Base-by-base conservation (phyloP, 2,329 filamentous ascomycete genomes). In the Cercospora beticola region DNA sequence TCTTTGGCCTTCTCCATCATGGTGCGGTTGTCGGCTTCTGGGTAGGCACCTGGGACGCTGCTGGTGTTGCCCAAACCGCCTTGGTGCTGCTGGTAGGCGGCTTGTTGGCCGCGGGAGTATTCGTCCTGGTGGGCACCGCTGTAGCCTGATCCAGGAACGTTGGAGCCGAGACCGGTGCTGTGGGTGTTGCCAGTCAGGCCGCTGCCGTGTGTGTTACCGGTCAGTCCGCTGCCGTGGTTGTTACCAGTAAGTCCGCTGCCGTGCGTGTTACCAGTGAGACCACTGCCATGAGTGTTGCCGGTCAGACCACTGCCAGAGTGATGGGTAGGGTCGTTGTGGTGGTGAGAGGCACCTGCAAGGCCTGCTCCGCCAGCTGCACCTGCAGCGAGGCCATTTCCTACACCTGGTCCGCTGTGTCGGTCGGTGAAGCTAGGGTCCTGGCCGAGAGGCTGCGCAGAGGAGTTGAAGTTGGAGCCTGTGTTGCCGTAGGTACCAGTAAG, bases 1-100 rank as follows among this genome's bases (percentile, higher is more conserved):
- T 70, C 69, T 61, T 70, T 70, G 18, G 62, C 57, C 56, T 70
- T 68, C n/a, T 70, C 69, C 66, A 68, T 65, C 30, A 59, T 46
- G 10, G 59, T 57, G 59, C 66, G 64, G 64, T 71, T 67, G 64
- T 69, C 69, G 28, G 61, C 46, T 52, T 49, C 62, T 4, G 62
- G 46, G 62, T 62, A 60, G 40, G 59, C 64, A 18, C 65, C 61
- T 28, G 49, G 21, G 14, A 43, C 56, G 40, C 56, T 65, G 62
- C 62, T 52, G 31, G 46, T 64, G 49, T 64, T 64, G 56, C 26
- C 23, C 30, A 61, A 40, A 7, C 23, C 30, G 33, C 62, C 49
- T 33, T 28, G 31, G 14, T 64, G 62, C 31, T 64, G 62, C 23
- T 60, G 36, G 52, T 61, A 63, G 58, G 61, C 40, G 21, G 62